Evolutionary conservation across 805 yeast genomes (phyloP).

Genomic region (Grigorovia transvaalensis): DNA sequence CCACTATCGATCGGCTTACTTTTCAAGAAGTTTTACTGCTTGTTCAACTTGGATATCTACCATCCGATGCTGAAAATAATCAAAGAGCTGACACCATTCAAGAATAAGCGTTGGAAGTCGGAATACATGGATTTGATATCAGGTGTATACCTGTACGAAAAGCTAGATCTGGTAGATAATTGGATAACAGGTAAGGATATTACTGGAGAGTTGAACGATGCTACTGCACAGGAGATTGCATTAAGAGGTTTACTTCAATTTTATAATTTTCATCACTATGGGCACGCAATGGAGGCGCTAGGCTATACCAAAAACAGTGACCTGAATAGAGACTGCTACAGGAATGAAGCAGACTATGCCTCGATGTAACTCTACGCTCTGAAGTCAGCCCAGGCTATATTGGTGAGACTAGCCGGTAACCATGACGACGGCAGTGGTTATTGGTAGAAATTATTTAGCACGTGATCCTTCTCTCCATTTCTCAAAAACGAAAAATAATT

Average conservation of each 20-base stretch:
- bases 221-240: slow-evolving; percentile 80
- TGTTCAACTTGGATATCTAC: slow-evolving; percentile 55
- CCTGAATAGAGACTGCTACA: not conserved
- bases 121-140: slow-evolving; percentile 90
- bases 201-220: slow-evolving; percentile 61
- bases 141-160: slow-evolving; percentile 67
- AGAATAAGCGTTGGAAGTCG: slow-evolving; percentile 89
- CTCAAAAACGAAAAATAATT: not conserved
- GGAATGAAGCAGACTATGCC: not conserved
- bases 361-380: not conserved
- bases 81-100: slow-evolving; percentile 76
- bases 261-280: slow-evolving; percentile 56
- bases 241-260: slow-evolving; percentile 67
- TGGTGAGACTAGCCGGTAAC: too few relatives aligned
- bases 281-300: slow-evolving; percentile 39
- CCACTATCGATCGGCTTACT: slow-evolving; percentile 26
- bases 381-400: too few relatives aligned
- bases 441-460: not conserved
- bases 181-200: slow-evolving; percentile 83
- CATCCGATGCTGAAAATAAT: slow-evolving; percentile 62
- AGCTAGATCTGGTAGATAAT: slow-evolving; percentile 62
- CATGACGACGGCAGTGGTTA: not conserved
- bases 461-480: not conserved
- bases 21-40: slow-evolving; percentile 34
- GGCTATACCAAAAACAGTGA: slow-evolving; percentile 34